phyloP scores from a whole-genome alignment of 306 rosid genomes.

The Quercus engelmannii region DNA sequence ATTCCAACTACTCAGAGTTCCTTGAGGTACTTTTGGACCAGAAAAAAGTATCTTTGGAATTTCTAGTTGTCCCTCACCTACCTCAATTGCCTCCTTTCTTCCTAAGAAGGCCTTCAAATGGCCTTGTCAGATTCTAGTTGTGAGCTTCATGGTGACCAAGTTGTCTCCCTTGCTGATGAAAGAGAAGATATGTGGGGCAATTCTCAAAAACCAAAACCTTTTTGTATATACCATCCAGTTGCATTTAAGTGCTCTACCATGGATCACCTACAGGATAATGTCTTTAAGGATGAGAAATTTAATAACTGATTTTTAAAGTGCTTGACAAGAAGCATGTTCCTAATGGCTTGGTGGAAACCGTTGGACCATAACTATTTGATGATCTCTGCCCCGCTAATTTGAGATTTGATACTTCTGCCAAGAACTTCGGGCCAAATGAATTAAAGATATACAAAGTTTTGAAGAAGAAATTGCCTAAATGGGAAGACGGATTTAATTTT shows the following conservation, averaged over 20 bases:
- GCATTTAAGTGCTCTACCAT: conserved; percentile 27
- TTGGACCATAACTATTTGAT: too few species aligned
- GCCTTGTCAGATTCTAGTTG: conserved; percentile 25
- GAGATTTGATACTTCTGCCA: too few species aligned
- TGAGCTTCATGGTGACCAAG: conserved; percentile 19
- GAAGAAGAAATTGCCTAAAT: conserved; percentile 39
- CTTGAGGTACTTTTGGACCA: conserved; percentile 28
- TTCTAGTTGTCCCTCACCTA: conserved; percentile 44
- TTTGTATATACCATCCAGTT: conserved; percentile 24
- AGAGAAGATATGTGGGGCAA: conserved; percentile 34
- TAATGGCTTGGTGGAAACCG: too few species aligned
- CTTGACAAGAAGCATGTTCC: too few species aligned
- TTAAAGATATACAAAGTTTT: too few species aligned
- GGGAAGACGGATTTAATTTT: conserved; percentile 43
- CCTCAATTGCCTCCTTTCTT: conserved; percentile 70
- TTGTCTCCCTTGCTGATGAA: conserved; percentile 53
- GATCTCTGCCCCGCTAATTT: too few species aligned
- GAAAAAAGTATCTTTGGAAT: conserved; percentile 39
- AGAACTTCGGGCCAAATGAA: too few species aligned
- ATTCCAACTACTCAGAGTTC: conserved; percentile 41
- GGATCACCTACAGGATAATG: too few species aligned
- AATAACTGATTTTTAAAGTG: too few species aligned
- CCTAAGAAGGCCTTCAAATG: conserved; percentile 45
- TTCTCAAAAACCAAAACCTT: conserved; percentile 35
- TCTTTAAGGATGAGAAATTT: too few species aligned